Conservation (phyloP, 352 stramenopile genomes). For the Phytophthora quininea region DNA sequence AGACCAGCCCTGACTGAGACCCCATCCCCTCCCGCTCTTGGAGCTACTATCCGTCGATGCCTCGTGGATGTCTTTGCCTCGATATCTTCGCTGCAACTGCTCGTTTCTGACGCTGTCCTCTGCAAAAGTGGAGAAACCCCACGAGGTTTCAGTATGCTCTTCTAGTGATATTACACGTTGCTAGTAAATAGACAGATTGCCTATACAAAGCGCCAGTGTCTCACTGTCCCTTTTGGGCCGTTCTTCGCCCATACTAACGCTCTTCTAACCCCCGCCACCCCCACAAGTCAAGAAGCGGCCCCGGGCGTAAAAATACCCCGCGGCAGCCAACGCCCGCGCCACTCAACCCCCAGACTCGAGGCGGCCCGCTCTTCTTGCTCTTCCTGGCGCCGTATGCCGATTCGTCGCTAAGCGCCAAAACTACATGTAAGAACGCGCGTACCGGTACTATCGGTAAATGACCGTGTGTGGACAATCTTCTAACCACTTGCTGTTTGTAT, state of each 20-base stretch:
- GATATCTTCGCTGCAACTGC: background rate
- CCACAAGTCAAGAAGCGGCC: conserved; percentile 31
- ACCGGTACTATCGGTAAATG: too few species aligned
- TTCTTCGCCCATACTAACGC: conserved; percentile 7
- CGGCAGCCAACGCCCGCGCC: background rate
- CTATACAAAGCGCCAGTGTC: too few species aligned
- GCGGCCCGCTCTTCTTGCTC: too few species aligned
- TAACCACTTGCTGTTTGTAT: conserved; percentile 12
- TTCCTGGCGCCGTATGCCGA: conserved; percentile 23
- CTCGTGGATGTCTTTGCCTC: background rate
- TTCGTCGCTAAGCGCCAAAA: conserved; percentile 19
- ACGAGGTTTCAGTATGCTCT: background rate
- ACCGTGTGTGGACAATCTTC: conserved; percentile 3
- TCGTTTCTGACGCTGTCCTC: background rate
- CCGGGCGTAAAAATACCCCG: conserved; percentile 32
- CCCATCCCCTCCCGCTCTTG: background rate
- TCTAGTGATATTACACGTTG: background rate
- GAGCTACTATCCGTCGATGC: background rate
- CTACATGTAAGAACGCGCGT: conserved; percentile 15
- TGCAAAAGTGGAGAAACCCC: background rate
- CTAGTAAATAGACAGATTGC: too few species aligned
- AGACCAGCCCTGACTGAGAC: background rate
- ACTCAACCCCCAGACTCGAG: too few species aligned
- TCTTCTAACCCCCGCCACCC: conserved; percentile 20
- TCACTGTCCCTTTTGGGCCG: conserved; percentile 1